A percentile compares a stretch with the other conserved stretches of the same genome.
Evolutionary conservation across 2,329 filamentous ascomycete genomes (phyloP).

Genomic region (Zymoseptoria crescenta): DNA sequence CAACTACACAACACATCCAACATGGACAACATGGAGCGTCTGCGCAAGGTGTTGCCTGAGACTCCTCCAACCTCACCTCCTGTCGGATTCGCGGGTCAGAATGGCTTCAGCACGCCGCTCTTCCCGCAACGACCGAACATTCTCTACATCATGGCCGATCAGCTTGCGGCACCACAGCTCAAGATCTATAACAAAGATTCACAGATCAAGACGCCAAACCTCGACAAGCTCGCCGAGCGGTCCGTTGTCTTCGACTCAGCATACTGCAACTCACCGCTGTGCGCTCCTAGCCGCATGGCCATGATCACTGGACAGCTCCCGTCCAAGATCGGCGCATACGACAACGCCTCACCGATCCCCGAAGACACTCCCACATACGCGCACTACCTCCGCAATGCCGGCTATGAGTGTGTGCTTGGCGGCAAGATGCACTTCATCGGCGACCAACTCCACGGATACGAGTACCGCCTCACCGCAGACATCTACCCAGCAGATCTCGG

Average conservation of each 20-base stretch:
- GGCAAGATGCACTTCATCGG: conserved; percentile 98
- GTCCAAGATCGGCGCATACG: conserved; percentile 84
- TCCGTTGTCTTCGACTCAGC: conserved; percentile 89
- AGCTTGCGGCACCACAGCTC: conserved; percentile 80
- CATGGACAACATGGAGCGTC: conserved; percentile 22
- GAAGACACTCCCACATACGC: conserved; percentile 86
- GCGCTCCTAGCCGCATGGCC: conserved; percentile 85
- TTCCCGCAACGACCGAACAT: conserved; percentile 58
- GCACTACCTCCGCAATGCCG: conserved; percentile 75
- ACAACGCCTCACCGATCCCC: conserved; percentile 78
- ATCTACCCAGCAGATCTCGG: conserved; percentile 93
- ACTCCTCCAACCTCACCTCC: conserved; percentile 32
- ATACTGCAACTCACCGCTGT: conserved; percentile 89
- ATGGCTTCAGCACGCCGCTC: conserved; percentile 33
- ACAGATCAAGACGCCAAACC: conserved; percentile 84
- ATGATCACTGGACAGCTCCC: conserved; percentile 90
- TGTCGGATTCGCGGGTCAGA: conserved; percentile 30
- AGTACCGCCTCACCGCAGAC: conserved; percentile 85
- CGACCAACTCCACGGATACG: conserved; percentile 89
- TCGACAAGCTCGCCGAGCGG: conserved; percentile 71
- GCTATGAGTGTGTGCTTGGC: conserved; percentile 83
- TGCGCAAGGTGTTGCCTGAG: conserved; percentile 25
- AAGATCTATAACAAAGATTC: conserved; percentile 87
- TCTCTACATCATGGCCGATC: conserved; percentile 94
- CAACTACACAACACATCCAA: background rate